These are phyloP conservation scores for Sarcodon sp. DNA, from an alignment of 768 basidiomycete species.

Conservation along the genomic window DNA sequence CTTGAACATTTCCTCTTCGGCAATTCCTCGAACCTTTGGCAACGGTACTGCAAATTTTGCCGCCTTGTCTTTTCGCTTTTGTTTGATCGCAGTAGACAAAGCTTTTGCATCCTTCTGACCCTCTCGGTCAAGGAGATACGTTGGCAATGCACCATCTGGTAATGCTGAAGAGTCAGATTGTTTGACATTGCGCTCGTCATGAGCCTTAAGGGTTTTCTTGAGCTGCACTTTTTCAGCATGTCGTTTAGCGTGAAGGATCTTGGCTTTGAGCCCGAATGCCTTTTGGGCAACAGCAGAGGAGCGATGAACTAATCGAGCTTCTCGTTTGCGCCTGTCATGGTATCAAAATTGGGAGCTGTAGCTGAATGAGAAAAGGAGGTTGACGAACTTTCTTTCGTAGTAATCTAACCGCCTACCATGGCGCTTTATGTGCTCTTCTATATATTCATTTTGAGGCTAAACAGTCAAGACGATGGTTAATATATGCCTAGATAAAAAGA, in stretches of 20 bases:
- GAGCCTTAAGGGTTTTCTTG: constrained; percentile 98
- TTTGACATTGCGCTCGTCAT: constrained; percentile 98
- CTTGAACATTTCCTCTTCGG: constrained; percentile 99
- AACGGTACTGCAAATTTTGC: constrained; percentile 96
- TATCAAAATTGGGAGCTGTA: constrained; percentile 3
- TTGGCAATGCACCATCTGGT: constrained; percentile 86
- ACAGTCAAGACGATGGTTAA: not conserved
- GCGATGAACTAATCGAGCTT: constrained; percentile 66
- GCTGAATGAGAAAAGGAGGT: not conserved
- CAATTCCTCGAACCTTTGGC: constrained; percentile 94
- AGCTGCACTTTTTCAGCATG: constrained; percentile 97
- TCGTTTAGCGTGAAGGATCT: constrained; percentile 92
- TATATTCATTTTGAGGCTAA: constrained; percentile 94
- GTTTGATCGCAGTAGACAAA: constrained; percentile 90
- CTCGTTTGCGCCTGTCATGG: constrained; percentile 57
- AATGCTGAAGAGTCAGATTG: constrained; percentile 74
- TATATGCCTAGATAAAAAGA: not conserved
- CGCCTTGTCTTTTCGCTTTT: constrained; percentile 97
- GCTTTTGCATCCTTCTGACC: constrained; percentile 98
- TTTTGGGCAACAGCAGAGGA: constrained; percentile 83
- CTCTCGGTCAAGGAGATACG: constrained; percentile 93
- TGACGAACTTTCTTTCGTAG: constrained; percentile 82
- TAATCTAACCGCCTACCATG: constrained; percentile 94
- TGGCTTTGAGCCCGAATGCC: constrained; percentile 93
- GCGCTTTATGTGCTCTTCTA: constrained; percentile 96